A percentile compares a stretch with the other conserved stretches of the same genome.
Evolutionary conservation across 2,329 filamentous ascomycete species (phyloP).

Genomic region (Venturia asperata): DNA sequence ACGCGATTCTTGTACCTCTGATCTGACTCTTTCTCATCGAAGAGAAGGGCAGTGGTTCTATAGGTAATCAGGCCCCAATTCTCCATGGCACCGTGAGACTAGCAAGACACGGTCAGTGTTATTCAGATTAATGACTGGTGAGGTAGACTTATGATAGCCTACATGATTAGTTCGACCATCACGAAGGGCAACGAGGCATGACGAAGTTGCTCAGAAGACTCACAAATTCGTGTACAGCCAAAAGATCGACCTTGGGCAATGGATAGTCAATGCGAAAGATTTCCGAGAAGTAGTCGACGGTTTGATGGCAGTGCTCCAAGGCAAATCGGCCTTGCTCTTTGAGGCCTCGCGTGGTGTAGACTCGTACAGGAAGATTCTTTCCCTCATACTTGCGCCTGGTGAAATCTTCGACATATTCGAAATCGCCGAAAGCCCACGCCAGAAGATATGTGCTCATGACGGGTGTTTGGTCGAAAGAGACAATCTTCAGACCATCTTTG

Average conservation of each 20-base stretch:
- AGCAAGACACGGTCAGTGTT: conserved; percentile 33
- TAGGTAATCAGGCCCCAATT: conserved; percentile 97
- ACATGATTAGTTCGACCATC: conserved; percentile 19
- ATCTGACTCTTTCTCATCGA: conserved; percentile 86
- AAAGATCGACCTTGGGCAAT: conserved; percentile 80
- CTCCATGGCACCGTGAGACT: conserved; percentile 76
- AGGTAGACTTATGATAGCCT: conserved; percentile 39
- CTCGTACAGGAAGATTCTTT: conserved; percentile 82
- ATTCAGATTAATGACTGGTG: conserved; percentile 11
- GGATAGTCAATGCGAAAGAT: conserved; percentile 91
- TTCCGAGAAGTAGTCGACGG: conserved; percentile 95
- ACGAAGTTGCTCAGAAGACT: conserved; percentile 28
- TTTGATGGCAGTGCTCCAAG: conserved; percentile 81
- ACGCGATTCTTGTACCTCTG: conserved; percentile 86
- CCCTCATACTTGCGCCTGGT: conserved; percentile 88
- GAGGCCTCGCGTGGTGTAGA: conserved; percentile 92
- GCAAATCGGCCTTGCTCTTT: conserved; percentile 88
- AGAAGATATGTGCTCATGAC: conserved; percentile 86
- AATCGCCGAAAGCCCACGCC: conserved; percentile 93
- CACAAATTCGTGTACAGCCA: conserved; percentile 91
- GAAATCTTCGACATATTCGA: conserved; percentile 89
- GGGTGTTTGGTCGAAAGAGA: conserved; percentile 76
- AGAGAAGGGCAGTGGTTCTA: conserved; percentile 83
- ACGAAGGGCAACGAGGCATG: conserved; percentile 4
- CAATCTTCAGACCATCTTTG: conserved; percentile 55